Evolutionary conservation across 2,329 filamentous ascomycete species (phyloP).

Genomic region (Colletotrichum camelliae): DNA sequence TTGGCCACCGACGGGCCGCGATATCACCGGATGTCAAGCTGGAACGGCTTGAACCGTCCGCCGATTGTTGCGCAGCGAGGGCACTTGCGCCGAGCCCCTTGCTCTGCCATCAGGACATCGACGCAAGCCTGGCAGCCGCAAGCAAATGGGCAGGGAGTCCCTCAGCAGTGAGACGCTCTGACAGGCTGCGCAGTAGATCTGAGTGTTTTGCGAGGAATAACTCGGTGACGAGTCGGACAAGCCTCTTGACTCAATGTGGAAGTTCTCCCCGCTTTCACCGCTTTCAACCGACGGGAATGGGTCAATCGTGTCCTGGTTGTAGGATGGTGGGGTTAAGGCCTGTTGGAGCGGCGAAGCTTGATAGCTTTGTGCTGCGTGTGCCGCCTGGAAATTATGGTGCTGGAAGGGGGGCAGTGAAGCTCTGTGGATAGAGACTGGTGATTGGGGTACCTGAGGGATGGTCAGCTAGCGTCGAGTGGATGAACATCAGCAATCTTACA

Average conservation of each 20-base stretch:
- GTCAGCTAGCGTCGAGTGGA: not conserved
- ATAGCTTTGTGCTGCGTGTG: constrained; percentile 62
- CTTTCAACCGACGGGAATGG: constrained; percentile 91
- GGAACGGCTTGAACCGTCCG: constrained; percentile 83
- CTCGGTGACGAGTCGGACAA: constrained; percentile 74
- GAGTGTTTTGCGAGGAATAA: constrained; percentile 76
- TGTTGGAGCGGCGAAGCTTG: constrained; percentile 91
- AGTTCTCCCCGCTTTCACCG: constrained; percentile 73
- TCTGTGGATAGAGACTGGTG: constrained; percentile 67
- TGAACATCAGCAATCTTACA: constrained; percentile 55
- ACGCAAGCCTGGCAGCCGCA: constrained; percentile 89
- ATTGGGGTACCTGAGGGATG: constrained; percentile 62
- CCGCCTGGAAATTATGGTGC: constrained; percentile 63
- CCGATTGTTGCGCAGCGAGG: constrained; percentile 81
- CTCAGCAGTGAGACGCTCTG: constrained; percentile 77
- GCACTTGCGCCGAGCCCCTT: constrained; percentile 78
- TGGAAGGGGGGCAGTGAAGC: constrained; percentile 66
- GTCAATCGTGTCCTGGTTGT: constrained; percentile 70
- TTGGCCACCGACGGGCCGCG: not conserved
- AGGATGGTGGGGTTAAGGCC: constrained; percentile 82
- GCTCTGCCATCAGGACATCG: constrained; percentile 77
- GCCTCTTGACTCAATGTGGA: constrained; percentile 71
- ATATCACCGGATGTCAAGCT: constrained; percentile 74
- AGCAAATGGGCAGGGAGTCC: too few relatives aligned
- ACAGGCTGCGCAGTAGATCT: constrained; percentile 93